Conservation (phyloP, 1,139 yeast genomes). For the Pichia sp. region DNA sequence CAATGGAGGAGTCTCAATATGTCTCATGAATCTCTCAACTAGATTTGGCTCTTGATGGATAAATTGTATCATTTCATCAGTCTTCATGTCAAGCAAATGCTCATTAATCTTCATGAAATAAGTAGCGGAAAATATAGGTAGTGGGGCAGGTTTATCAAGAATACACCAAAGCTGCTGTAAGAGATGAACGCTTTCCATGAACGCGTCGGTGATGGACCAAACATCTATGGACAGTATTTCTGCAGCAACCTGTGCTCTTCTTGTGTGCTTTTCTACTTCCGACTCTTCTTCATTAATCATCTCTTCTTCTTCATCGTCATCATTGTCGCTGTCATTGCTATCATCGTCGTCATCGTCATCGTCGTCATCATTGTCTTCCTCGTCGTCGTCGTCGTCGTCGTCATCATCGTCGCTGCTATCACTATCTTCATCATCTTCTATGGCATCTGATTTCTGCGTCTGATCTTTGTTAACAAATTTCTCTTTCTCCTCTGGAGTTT, state of each 20-base stretch:
- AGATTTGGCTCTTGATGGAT: conserved; percentile 61
- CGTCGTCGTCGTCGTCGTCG: conserved; percentile 19
- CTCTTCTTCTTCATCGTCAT: conserved; percentile 25
- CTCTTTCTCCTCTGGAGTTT: neutral
- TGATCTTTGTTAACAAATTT: neutral
- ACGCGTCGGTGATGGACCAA: conserved; percentile 90
- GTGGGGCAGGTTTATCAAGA: conserved; percentile 58
- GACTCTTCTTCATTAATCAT: conserved; percentile 35
- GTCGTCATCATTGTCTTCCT: conserved; percentile 28
- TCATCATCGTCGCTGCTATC: conserved; percentile 14
- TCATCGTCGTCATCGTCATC: conserved; percentile 34
- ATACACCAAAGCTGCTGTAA: conserved; percentile 75
- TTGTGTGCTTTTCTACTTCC: conserved; percentile 51
- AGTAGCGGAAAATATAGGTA: conserved; percentile 75
- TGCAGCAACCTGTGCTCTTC: conserved; percentile 83
- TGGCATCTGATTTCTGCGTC: conserved; percentile 13
- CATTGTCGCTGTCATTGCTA: conserved; percentile 24
- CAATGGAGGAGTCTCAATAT: conserved; percentile 78
- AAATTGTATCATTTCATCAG: conserved; percentile 73
- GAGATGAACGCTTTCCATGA: conserved; percentile 69
- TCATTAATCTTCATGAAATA: conserved; percentile 94
- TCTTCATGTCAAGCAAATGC: conserved; percentile 85
- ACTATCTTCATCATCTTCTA: conserved; percentile 14
- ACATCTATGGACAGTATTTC: conserved; percentile 90
- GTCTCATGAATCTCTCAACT: conserved; percentile 68